These are phyloP conservation scores for Scheffersomyces illinoinensis DNA, from an alignment of 1,139 yeast genomes.

Conservation along the genomic window DNA sequence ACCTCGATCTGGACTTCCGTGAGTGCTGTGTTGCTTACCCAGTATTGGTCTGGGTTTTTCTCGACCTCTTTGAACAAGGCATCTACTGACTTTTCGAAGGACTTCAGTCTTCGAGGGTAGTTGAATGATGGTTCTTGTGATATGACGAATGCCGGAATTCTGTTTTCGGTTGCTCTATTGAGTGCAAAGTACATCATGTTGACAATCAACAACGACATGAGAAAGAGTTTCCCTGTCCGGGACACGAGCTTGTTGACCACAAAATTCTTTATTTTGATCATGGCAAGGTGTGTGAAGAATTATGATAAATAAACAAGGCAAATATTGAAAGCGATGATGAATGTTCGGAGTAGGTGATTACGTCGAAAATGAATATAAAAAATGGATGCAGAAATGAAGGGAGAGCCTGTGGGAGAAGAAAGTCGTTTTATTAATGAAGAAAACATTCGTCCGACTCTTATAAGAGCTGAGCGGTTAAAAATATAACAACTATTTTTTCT, in stretches of 20 bases:
- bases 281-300: background rate
- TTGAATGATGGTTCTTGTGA: background rate
- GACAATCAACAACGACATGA: background rate
- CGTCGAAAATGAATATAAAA: background rate
- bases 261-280: background rate
- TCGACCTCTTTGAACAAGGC: slow-evolving; percentile 8
- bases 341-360: background rate
- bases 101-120: background rate
- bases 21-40: slow-evolving; percentile 14
- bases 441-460: background rate
- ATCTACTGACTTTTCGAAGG: slow-evolving; percentile 6
- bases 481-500: background rate
- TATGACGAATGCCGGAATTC: background rate
- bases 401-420: background rate
- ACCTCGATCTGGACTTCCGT: slow-evolving; percentile 7
- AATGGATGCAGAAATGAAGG: background rate
- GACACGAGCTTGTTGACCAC: background rate
- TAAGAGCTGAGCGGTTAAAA: background rate
- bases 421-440: background rate
- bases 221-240: background rate
- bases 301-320: too few species aligned
- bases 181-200: background rate
- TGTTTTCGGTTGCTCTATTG: background rate
- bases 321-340: background rate
- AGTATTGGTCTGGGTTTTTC: slow-evolving; percentile 11